Evolutionary conservation across 1,139 yeast species (phyloP).

Genomic region (Suhomyces kunorum): DNA sequence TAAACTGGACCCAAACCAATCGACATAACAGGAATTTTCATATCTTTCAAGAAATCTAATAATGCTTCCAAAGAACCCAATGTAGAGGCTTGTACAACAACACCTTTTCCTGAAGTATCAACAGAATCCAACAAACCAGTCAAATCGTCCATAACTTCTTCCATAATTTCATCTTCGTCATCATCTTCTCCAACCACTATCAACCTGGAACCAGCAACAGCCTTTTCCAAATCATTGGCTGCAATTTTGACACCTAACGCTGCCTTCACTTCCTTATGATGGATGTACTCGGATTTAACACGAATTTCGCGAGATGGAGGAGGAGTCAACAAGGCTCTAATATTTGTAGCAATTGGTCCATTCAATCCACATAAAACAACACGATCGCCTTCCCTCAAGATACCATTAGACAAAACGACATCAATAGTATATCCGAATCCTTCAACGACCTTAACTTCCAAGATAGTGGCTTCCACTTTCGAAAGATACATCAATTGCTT

Average conservation of each 20-base stretch:
- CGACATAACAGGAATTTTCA: slow-evolving; percentile 99
- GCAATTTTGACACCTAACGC: slow-evolving; percentile 99
- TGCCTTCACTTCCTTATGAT: slow-evolving; percentile 96
- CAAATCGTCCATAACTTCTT: slow-evolving; percentile 97
- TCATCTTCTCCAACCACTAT: slow-evolving; percentile 96
- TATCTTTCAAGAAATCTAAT: slow-evolving; percentile 92
- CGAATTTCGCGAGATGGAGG: slow-evolving; percentile 97
- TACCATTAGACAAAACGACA: slow-evolving; percentile 94
- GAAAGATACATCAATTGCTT: slow-evolving; percentile 97
- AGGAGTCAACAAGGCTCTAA: slow-evolving; percentile 94
- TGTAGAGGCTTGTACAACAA: slow-evolving; percentile 97
- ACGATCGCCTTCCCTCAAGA: slow-evolving; percentile 90
- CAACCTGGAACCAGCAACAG: slow-evolving; percentile 97
- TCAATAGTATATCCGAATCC: slow-evolving; percentile 99
- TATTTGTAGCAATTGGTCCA: slow-evolving; percentile 98
- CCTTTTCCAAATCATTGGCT: slow-evolving; percentile 95
- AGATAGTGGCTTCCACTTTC: slow-evolving; percentile 89
- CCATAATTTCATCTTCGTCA: slow-evolving; percentile 96
- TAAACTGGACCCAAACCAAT: slow-evolving; percentile 97
- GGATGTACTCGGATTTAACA: slow-evolving; percentile 90
- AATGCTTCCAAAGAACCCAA: slow-evolving; percentile 97
- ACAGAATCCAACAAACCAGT: slow-evolving; percentile 94
- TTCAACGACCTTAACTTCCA: slow-evolving; percentile 98
- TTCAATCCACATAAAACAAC: slow-evolving; percentile 96
- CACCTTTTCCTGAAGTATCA: slow-evolving; percentile 93